These are phyloP conservation scores for Brassica carinata DNA, from an alignment of 345 rosid species.

Conservation along the genomic window DNA sequence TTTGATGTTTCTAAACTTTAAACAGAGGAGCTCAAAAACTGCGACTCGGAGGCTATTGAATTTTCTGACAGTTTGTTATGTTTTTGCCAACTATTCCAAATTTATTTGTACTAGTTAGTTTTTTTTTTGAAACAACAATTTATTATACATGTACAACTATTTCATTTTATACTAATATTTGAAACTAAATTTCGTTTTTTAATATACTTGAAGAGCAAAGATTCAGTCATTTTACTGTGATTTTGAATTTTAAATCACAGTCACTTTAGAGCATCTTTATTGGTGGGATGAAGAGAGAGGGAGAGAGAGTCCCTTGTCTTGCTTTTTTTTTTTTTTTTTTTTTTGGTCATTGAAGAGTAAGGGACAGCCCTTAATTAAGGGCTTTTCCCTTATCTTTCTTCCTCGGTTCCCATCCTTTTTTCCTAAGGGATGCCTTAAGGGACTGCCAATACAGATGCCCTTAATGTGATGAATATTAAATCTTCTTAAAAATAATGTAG, in stretches of 20 bases:
- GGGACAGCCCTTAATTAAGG: no score
- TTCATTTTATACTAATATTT: not conserved
- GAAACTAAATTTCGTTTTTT: not conserved
- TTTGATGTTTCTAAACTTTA: not conserved
- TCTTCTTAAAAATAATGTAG: not conserved
- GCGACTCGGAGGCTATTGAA: constrained; percentile 20
- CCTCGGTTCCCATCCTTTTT: no score
- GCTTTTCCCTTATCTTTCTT: no score
- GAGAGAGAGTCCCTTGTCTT: no score
- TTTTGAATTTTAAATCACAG: not conserved
- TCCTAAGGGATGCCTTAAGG: no score
- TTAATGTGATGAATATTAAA: not conserved
- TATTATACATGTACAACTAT: not conserved
- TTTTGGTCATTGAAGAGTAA: no score
- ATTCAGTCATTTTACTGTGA: not conserved
- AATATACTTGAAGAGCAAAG: not conserved
- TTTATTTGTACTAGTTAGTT: not conserved
- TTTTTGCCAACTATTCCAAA: not conserved
- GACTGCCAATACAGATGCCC: no score
- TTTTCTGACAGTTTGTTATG: constrained; percentile 23
- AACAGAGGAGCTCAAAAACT: constrained; percentile 21
- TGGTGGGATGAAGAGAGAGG: no score
- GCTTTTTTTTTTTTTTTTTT: no score
- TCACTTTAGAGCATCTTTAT: no score
- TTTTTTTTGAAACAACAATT: no score